A percentile compares a stretch with the other conserved stretches of the same genome.
Evolutionary conservation across 805 yeast species (phyloP).

Genomic region (Cyberlindnera amylophila): DNA sequence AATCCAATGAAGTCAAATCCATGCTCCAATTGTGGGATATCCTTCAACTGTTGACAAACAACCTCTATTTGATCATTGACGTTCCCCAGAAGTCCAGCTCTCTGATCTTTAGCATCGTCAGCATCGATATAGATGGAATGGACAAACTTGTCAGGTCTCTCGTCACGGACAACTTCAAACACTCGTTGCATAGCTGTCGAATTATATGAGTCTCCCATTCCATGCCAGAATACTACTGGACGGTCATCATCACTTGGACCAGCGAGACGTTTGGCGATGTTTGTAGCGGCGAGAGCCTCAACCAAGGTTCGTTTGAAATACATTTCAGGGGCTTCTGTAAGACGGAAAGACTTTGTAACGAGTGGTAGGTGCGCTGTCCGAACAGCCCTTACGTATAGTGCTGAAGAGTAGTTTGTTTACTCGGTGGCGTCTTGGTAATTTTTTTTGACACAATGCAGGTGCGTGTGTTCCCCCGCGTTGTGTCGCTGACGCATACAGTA

Average conservation of each 20-base stretch:
- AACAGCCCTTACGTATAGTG: too few relatives aligned
- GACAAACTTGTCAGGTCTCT: slow-evolving; percentile 47
- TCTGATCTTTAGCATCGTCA: slow-evolving; percentile 50
- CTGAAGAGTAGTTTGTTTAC: too few relatives aligned
- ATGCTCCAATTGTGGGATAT: slow-evolving; percentile 39
- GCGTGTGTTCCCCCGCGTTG: too few relatives aligned
- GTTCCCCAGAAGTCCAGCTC: slow-evolving; percentile 55
- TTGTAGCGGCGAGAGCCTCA: slow-evolving; percentile 19
- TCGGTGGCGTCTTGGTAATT: too few relatives aligned
- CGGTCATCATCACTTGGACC: slow-evolving; percentile 11
- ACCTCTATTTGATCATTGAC: slow-evolving; percentile 48
- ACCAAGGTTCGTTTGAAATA: slow-evolving; percentile 16
- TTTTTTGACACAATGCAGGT: too few relatives aligned
- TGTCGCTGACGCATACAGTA: too few relatives aligned
- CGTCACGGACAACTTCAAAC: slow-evolving; percentile 36
- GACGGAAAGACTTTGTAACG: neutral
- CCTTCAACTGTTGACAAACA: slow-evolving; percentile 52
- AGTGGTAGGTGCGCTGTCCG: too few relatives aligned
- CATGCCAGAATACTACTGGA: slow-evolving; percentile 80
- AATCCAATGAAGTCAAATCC: slow-evolving; percentile 78
- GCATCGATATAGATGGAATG: slow-evolving; percentile 51
- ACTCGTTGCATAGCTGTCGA: slow-evolving; percentile 54
- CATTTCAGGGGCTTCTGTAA: slow-evolving; percentile 12
- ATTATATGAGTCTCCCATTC: slow-evolving; percentile 73
- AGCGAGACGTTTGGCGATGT: slow-evolving; percentile 18